phyloP scores from a whole-genome alignment of 208 protist genomes.

The Trypanosoma lewisi region DNA sequence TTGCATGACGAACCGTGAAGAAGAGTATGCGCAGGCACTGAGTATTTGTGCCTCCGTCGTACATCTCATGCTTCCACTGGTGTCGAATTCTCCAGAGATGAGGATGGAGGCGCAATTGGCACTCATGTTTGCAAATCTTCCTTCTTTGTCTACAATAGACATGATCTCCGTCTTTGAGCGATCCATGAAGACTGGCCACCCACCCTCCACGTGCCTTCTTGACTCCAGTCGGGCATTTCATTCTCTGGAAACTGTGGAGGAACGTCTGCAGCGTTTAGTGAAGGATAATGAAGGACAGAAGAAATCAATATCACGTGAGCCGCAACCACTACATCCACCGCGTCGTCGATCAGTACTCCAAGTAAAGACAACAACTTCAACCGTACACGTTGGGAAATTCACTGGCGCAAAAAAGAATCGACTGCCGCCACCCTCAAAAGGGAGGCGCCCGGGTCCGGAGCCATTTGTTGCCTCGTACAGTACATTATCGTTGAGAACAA shows the following conservation, averaged over 20 bases:
- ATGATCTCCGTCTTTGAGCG: conserved; percentile 61
- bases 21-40: conserved; percentile 72
- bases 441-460: not conserved
- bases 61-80: conserved; percentile 37
- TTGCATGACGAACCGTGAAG: conserved; percentile 37
- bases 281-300: not conserved
- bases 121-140: conserved; percentile 62
- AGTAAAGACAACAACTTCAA: not conserved
- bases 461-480: conserved; percentile 7
- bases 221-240: not conserved
- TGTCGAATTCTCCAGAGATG: conserved; percentile 9
- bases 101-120: conserved; percentile 40
- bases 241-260: conserved; percentile 18
- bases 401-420: not conserved
- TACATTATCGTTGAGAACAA: conserved; percentile 7
- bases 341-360: not conserved
- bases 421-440: not conserved
- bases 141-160: conserved; percentile 45
- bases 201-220: conserved; percentile 8
- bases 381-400: not conserved
- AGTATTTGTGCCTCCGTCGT: conserved; percentile 48
- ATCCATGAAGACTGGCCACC: conserved; percentile 28
- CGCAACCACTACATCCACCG: no score
- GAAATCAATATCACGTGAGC: not conserved
- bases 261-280: conserved; percentile 10